Conservation (phyloP, 768 basidiomycete genomes). For the Naganishia onofrii region DNA sequence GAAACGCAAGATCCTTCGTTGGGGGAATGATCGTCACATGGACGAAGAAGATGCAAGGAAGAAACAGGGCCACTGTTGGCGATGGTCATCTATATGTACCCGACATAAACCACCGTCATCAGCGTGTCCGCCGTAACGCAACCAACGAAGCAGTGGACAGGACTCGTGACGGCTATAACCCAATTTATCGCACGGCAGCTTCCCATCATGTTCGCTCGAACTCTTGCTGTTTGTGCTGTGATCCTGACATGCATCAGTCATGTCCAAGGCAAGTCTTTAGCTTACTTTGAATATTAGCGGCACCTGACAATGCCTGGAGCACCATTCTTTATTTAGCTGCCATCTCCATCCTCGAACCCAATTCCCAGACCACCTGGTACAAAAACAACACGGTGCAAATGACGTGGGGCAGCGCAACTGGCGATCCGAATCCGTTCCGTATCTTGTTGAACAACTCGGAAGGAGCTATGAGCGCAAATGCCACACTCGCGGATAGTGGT, state of each 20-base stretch:
- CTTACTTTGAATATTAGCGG: too few species aligned
- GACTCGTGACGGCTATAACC: too few species aligned
- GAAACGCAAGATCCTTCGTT: neutral
- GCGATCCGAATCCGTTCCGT: slow-evolving; percentile 19
- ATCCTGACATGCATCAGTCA: neutral
- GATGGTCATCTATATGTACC: neutral
- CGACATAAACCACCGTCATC: neutral
- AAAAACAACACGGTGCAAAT: slow-evolving; percentile 25
- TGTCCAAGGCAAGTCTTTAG: neutral
- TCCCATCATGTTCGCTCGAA: slow-evolving; percentile 8
- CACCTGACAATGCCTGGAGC: neutral
- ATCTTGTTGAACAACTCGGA: slow-evolving; percentile 18
- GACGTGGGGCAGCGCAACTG: slow-evolving; percentile 10
- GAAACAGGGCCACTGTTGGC: too few species aligned
- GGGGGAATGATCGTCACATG: neutral
- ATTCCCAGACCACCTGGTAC: slow-evolving; percentile 28
- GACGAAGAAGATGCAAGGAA: too few species aligned
- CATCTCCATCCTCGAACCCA: slow-evolving; percentile 22
- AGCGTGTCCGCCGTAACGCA: neutral
- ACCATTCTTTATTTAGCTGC: slow-evolving; percentile 16
- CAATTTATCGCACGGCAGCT: neutral
- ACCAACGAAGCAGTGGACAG: too few species aligned
- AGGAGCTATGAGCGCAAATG: slow-evolving; percentile 16
- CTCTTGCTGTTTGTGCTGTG: neutral
- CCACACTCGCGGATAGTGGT: slow-evolving; percentile 26